phyloP scores from a whole-genome alignment of 371 early-diverging fungal species.

The Coemansia sp. region DNA sequence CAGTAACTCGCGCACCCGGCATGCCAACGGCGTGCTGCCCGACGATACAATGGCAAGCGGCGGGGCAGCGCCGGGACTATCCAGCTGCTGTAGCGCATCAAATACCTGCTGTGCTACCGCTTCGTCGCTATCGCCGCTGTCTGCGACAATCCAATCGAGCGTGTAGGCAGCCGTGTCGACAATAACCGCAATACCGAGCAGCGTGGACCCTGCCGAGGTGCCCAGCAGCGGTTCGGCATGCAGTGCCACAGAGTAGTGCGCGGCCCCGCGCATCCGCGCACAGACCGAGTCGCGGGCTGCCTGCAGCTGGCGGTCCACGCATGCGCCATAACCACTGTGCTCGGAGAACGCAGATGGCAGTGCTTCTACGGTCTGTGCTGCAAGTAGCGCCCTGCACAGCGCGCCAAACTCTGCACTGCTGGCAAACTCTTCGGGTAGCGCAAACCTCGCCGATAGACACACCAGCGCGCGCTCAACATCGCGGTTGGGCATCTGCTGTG shows the following conservation, averaged over 20 bases:
- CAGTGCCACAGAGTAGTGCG: conserved; percentile 5
- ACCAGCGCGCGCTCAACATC: conserved; percentile 16
- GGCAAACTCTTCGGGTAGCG: conserved; percentile 9
- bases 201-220: neutral
- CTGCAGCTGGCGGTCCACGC: conserved; percentile 4
- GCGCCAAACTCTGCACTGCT: conserved; percentile 12
- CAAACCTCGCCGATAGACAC: conserved; percentile 11
- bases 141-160: conserved; percentile 2
- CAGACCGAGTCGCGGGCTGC: neutral
- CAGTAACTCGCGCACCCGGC: neutral
- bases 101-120: conserved; percentile 1
- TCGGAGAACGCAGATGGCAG: conserved; percentile 1
- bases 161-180: neutral
- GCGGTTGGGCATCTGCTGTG: neutral
- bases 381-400: conserved; percentile 4
- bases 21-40: neutral
- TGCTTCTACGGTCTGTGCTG: conserved; percentile 3
- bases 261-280: neutral
- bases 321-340: neutral
- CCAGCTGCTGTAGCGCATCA: neutral
- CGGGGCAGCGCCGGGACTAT: neutral
- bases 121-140: conserved; percentile 1
- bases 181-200: neutral
- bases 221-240: neutral
- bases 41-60: conserved; percentile 1